Evolutionary conservation across 495 filamentous ascomycete species (phyloP).

Genomic region (Elaphomyces granulatus): DNA sequence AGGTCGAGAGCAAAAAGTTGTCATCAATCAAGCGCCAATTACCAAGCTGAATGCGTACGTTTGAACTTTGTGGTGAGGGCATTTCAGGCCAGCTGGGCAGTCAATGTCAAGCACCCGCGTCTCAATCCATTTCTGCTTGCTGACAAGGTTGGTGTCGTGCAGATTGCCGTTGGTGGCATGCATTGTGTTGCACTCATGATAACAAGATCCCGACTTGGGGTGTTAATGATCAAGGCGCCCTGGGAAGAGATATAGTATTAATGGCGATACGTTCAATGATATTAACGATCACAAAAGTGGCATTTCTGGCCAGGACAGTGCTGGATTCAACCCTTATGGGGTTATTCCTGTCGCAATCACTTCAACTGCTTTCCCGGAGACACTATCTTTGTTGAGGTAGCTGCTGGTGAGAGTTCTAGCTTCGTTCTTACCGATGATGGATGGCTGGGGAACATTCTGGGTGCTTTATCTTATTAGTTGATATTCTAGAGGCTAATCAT

Average conservation of each 20-base stretch:
- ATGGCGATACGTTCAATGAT: constrained; percentile 50
- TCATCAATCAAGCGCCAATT: constrained; percentile 32
- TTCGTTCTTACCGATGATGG: constrained; percentile 56
- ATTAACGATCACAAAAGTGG: constrained; percentile 40
- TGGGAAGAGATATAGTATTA: constrained; percentile 47
- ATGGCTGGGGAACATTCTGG: constrained; percentile 59
- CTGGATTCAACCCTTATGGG: constrained; percentile 46
- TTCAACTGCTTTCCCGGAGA: constrained; percentile 31
- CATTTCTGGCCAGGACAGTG: constrained; percentile 34
- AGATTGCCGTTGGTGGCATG: constrained; percentile 51
- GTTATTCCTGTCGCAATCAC: constrained; percentile 44
- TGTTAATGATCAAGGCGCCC: constrained; percentile 52
- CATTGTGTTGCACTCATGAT: constrained; percentile 45
- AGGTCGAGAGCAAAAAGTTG: constrained; percentile 21
- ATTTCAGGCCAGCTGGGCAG: constrained; percentile 51
- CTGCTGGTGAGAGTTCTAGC: constrained; percentile 47
- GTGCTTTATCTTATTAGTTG: constrained; percentile 25
- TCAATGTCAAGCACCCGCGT: constrained; percentile 55
- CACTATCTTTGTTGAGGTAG: constrained; percentile 41
- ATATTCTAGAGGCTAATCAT: constrained; percentile 1
- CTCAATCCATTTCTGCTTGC: constrained; percentile 43
- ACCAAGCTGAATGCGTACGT: constrained; percentile 47
- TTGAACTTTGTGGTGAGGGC: constrained; percentile 57
- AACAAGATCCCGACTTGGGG: constrained; percentile 53
- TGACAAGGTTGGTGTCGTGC: constrained; percentile 46